These are phyloP conservation scores for Rubroboletus pulcherrimus DNA, from an alignment of 768 basidiomycete species.

Conservation along the genomic window DNA sequence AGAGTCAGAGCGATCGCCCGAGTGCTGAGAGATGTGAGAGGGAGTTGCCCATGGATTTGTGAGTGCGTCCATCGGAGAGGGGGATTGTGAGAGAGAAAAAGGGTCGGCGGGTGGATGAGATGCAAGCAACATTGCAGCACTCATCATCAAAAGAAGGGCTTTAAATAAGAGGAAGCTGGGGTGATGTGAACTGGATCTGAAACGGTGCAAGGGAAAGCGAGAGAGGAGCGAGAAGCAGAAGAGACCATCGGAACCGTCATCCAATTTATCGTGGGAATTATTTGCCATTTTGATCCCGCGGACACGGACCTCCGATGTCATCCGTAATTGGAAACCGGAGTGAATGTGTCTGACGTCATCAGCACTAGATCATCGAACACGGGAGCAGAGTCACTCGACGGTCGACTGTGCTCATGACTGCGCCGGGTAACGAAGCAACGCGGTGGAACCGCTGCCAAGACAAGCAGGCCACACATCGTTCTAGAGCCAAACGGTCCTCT, in stretches of 20 bases:
- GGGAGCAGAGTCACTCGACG: too few relatives aligned
- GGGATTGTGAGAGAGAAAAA: constrained; percentile 5
- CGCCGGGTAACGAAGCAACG: too few relatives aligned
- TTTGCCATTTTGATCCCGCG: background rate
- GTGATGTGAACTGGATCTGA: background rate
- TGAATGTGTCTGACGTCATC: too few relatives aligned
- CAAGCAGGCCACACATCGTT: too few relatives aligned
- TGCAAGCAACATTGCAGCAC: constrained; percentile 1
- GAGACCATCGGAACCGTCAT: constrained; percentile 10
- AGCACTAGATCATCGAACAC: too few relatives aligned
- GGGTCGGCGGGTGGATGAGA: background rate
- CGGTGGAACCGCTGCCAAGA: too few relatives aligned
- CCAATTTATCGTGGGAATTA: constrained; percentile 19
- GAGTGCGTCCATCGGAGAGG: constrained; percentile 8
- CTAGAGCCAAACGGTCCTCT: too few relatives aligned
- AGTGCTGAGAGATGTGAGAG: background rate
- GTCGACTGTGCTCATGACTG: too few relatives aligned
- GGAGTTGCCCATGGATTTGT: constrained; percentile 9
- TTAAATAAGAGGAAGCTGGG: background rate
- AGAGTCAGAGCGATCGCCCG: background rate
- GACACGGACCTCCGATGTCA: background rate
- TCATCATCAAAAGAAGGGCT: background rate
- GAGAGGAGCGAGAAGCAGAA: constrained; percentile 14
- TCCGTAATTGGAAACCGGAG: background rate
- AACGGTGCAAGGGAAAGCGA: background rate